These are phyloP conservation scores for Harringtonia aguacate DNA, from an alignment of 2,329 filamentous ascomycete genomes.

Conservation along the genomic window DNA sequence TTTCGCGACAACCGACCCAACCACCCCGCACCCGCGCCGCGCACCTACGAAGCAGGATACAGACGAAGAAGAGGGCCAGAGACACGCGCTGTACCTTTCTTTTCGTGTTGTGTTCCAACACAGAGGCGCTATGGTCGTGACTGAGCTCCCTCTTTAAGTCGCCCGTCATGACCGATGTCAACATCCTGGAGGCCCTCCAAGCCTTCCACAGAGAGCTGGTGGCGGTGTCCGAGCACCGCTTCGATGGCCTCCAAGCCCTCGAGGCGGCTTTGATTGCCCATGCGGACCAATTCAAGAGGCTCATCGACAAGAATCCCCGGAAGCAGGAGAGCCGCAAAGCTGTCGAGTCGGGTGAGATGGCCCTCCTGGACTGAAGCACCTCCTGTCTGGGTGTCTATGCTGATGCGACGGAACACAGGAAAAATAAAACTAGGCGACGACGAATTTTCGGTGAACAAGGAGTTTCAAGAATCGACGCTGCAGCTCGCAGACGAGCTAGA, in stretches of 20 bases:
- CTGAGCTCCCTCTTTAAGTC: constrained; percentile 4
- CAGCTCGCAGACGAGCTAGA: constrained; percentile 81
- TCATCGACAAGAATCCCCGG: constrained; percentile 66
- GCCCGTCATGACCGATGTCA: constrained; percentile 60
- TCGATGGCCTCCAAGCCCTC: constrained; percentile 51
- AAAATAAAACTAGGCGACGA: constrained; percentile 63
- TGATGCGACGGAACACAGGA: constrained; percentile 34
- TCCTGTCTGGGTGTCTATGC: not conserved
- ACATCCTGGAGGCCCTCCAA: constrained; percentile 66
- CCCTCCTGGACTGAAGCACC: not conserved
- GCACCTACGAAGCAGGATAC: not conserved
- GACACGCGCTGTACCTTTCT: too few relatives aligned
- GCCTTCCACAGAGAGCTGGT: constrained; percentile 78
- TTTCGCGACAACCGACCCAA: constrained; percentile 1
- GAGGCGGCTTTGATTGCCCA: constrained; percentile 59
- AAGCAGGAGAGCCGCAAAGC: constrained; percentile 64
- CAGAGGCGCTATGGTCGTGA: constrained; percentile 9
- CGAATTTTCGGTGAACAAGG: constrained; percentile 72
- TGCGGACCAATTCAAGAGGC: constrained; percentile 54
- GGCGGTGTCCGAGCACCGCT: constrained; percentile 59
- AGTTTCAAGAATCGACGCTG: constrained; percentile 74
- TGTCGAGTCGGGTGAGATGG: constrained; percentile 52
- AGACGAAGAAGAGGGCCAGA: not conserved
- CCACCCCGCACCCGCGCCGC: not conserved
- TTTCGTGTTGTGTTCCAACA: not conserved